Conservation (phyloP, 805 yeast genomes). For the Metschnikowia reukaufii region DNA sequence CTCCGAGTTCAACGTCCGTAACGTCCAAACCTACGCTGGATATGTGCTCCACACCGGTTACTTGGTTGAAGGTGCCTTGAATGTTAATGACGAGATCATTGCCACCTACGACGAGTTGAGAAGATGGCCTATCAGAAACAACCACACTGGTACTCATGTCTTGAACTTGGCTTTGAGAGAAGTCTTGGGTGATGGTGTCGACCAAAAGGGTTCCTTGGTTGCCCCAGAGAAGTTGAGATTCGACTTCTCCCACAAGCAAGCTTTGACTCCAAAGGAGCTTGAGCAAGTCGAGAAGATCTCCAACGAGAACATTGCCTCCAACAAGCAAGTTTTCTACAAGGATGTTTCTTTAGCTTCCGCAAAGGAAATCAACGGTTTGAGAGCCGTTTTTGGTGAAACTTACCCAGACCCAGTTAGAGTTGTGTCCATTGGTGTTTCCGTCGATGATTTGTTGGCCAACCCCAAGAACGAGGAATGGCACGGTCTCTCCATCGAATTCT, state of each 20-base stretch:
- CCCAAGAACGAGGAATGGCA: slow-evolving; percentile 78
- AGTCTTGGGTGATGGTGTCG: slow-evolving; percentile 83
- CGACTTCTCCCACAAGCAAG: slow-evolving; percentile 94
- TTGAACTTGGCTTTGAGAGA: slow-evolving; percentile 85
- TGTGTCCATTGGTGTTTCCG: slow-evolving; percentile 90
- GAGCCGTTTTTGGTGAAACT: slow-evolving; percentile 98
- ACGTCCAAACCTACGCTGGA: slow-evolving; percentile 92
- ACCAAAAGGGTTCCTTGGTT: slow-evolving; percentile 96
- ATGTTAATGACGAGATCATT: slow-evolving; percentile 68
- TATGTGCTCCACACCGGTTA: slow-evolving; percentile 94
- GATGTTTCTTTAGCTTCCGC: slow-evolving; percentile 79
- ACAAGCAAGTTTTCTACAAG: slow-evolving; percentile 73
- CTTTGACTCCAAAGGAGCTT: slow-evolving; percentile 68
- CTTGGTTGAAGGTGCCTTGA: slow-evolving; percentile 71
- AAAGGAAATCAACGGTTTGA: slow-evolving; percentile 72
- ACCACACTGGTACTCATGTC: slow-evolving; percentile 98
- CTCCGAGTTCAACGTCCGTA: slow-evolving; percentile 84
- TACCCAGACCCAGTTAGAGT: slow-evolving; percentile 99
- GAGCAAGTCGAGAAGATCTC: slow-evolving; percentile 72
- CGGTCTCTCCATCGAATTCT: slow-evolving; percentile 83
- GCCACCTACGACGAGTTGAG: slow-evolving; percentile 90
- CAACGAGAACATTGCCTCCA: slow-evolving; percentile 67
- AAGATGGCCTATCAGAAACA: slow-evolving; percentile 94
- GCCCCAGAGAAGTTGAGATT: slow-evolving; percentile 94
- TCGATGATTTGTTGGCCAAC: slow-evolving; percentile 70